phyloP scores from a whole-genome alignment of 2,329 filamentous ascomycete species.

The Alternaria hordeiaustralica region DNA sequence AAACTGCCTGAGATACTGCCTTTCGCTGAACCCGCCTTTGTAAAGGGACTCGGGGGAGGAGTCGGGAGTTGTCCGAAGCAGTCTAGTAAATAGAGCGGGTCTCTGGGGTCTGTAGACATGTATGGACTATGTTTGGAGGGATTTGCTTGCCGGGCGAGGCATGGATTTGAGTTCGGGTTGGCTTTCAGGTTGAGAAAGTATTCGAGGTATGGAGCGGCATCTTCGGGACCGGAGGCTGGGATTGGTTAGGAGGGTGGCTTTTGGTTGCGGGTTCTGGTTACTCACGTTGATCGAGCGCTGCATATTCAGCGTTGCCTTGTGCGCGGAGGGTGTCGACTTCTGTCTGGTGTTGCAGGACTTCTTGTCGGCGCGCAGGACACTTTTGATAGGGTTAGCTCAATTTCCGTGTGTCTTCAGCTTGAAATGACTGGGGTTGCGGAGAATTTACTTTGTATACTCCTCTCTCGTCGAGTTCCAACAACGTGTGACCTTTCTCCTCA shows the following conservation, averaged over 20 bases:
- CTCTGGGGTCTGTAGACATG: not conserved
- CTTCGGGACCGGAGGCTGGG: not conserved
- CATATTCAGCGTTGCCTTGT: not conserved
- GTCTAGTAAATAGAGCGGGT: not conserved
- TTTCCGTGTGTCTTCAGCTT: not conserved
- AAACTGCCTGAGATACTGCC: not conserved
- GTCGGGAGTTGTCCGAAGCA: not conserved
- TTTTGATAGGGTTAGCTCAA: not conserved
- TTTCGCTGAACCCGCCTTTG: not conserved
- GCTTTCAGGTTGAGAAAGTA: not conserved
- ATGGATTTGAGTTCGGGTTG: not conserved
- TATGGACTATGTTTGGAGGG: not conserved
- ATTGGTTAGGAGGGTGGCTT: no score
- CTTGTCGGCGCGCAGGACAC: not conserved
- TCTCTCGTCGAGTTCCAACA: not conserved
- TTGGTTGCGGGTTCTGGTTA: not conserved
- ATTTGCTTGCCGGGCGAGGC: not conserved
- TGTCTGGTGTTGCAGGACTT: not conserved
- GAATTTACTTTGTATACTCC: not conserved
- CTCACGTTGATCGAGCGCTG: not conserved
- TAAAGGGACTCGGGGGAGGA: not conserved
- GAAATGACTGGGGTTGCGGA: not conserved
- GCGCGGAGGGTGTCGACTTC: not conserved
- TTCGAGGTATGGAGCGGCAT: not conserved
- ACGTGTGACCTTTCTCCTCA: not conserved